Base-by-base conservation (phyloP, 176 grass and related monocot genomes). In the Paspalum vaginatum region DNA sequence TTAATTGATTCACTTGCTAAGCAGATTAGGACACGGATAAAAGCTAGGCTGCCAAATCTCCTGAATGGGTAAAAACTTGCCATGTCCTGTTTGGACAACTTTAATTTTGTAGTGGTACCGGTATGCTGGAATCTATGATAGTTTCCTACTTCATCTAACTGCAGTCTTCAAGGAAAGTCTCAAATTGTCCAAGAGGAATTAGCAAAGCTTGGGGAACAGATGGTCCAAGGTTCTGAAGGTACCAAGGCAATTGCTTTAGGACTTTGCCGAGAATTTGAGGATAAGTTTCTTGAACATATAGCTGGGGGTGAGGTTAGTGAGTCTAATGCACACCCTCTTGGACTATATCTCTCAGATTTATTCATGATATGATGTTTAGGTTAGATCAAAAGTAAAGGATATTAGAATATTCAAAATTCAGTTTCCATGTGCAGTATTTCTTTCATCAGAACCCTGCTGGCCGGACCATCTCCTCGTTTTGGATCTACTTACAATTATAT, bases 201-300 rank as follows among this genome's bases (percentile, higher is more conserved):
- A 79, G 84, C 85, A 67, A 92, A 89, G 48, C 83, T 97, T 76
- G 93, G 90, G 9, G 93, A 97, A 85, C 88, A 93, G 68, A 97
- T 97, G 93, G 84, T 77, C 20, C 55, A 93, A 64, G 83, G 86
- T 93, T 75, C 77, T 45, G 93, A 97, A 87, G 93, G 93, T 84
- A 97, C 90, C 26, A 72, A 91, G 46, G 88, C 80, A 41, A 89
- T 97, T 85, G 90, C 93, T 75, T 88, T 97, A 75, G 93, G 88
- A 65, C 93, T 97, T 79, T 97, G 93, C 41, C 85, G 90, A 74
- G 88, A 97, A 80, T 97, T 93, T 77, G 93, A 93, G 68, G 88
- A 97, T 50, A 93, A 73, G 56, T 93, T 97, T 91, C 86, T 97
- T 50, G 46, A 81, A 74, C 86, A 97, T 70, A 85, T 93, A 85